Evolutionary conservation across 1,284 basidiomycete species (phyloP), one percentile per base, ranked within the genome.

Genomic region (Malassezia globosa): DNA sequence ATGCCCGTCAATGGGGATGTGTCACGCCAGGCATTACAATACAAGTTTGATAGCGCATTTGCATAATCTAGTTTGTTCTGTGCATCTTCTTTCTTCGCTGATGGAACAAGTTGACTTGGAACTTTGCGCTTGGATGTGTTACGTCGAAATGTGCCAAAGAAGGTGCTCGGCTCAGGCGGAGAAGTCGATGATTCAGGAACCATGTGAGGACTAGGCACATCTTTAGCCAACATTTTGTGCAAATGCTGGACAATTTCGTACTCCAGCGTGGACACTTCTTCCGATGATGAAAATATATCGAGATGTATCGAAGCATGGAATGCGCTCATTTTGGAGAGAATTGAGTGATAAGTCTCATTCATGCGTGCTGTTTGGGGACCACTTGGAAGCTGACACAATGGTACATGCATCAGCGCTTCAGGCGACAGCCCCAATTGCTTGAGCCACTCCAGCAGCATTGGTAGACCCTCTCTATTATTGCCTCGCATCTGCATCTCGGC

Each of bases 401-500:
- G 41, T 22, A 43, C 21, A 10, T 43, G 41, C n/a, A 43, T 5
- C 19, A 43, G 31, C 5, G 29, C 25, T n/a, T 43, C 41, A 10
- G 41, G 31, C 10, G 41, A 10, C 5, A 34, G 5, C 6, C 35
- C 19, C 7, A 35, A 23, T 21, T 5, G 16, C 18, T 14, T 35
- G 11, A 43, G 31, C 44, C 35, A 37, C 7, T 27, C 5, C 7
- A 36, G 24, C 14, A 52, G 27, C 6, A 26, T 31, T 4, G 44
- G 50, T 11, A 18, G 19, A 19, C 46, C 39, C 10, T 29, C 19
- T 7, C 14, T 21, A 19, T 23, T 10, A 13, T 18, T 33, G 0
- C 24, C 10, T 5, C 68, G 66, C 45, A 64, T 36, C 39, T 55
- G n/a, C 36, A 53, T 47, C 45, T 73, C 72, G 1, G 60, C 61